phyloP scores from a whole-genome alignment of 2,329 filamentous ascomycete genomes.

The Fusarium sp. region DNA sequence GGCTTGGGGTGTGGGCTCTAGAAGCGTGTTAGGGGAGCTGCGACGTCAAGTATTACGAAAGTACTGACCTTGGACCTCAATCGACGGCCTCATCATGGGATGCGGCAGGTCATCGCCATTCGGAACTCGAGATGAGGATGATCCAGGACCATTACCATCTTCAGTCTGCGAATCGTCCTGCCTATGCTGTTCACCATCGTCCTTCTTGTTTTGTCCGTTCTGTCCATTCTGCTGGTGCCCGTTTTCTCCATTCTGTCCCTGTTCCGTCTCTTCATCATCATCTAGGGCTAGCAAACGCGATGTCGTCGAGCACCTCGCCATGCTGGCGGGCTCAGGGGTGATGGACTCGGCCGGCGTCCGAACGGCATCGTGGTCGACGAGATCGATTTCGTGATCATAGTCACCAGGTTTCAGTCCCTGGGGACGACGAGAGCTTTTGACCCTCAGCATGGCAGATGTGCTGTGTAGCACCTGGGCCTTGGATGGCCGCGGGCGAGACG shows the following conservation, averaged over 20 bases:
- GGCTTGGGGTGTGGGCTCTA: conserved; percentile 46
- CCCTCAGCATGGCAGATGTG: conserved; percentile 45
- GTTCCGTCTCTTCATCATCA: conserved; percentile 25
- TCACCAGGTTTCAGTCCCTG: conserved; percentile 66
- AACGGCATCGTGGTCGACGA: conserved; percentile 67
- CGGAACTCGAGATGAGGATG: conserved; percentile 8
- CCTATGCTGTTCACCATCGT: conserved; percentile 6
- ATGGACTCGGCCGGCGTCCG: conserved; percentile 32
- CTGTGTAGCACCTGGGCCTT: conserved; percentile 31
- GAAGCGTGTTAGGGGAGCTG: conserved; percentile 12
- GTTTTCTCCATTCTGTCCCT: not conserved
- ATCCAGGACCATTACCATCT: conserved; percentile 5
- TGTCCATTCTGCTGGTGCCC: conserved; percentile 4
- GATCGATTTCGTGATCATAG: conserved; percentile 77
- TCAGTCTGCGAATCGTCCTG: conserved; percentile 26
- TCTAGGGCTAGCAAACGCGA: conserved; percentile 37
- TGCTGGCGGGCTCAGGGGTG: conserved; percentile 31
- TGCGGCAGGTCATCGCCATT: conserved; percentile 27
- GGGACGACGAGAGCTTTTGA: conserved; percentile 65
- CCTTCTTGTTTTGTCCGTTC: conserved; percentile 18
- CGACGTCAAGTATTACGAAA: not conserved
- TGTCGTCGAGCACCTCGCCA: conserved; percentile 37
- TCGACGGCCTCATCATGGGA: conserved; percentile 43
- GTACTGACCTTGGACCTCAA: conserved; percentile 47
- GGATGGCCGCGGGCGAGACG: conserved; percentile 16